A percentile compares a stretch with the other conserved stretches of the same genome.
Conservation (phyloP, 306 rosid genomes). For the Casuarina cunninghamiana region DNA sequence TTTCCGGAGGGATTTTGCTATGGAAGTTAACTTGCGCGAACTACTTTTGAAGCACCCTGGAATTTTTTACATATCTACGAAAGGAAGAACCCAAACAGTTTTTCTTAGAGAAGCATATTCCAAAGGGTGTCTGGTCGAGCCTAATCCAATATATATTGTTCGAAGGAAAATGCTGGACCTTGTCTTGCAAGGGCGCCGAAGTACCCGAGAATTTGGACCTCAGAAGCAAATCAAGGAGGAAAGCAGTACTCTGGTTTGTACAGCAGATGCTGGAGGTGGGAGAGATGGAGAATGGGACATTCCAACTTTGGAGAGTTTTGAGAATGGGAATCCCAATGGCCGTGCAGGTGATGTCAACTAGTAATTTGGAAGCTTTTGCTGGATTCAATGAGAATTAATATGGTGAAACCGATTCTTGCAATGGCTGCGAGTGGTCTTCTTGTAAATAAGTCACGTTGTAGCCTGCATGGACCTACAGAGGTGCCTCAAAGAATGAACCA, state of each 20-base stretch:
- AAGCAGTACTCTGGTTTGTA: slow-evolving; percentile 21
- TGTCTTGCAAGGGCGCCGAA: slow-evolving; percentile 51
- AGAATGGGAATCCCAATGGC: slow-evolving; percentile 25
- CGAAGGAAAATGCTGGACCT: slow-evolving; percentile 69
- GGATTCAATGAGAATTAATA: background rate
- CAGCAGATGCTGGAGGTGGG: slow-evolving; percentile 30
- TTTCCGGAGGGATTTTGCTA: slow-evolving; percentile 59
- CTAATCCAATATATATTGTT: slow-evolving; percentile 44
- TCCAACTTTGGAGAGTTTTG: slow-evolving; percentile 55
- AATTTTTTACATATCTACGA: slow-evolving; percentile 76
- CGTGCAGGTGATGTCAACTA: slow-evolving; percentile 10
- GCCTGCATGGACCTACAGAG: background rate
- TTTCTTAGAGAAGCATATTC: slow-evolving; percentile 72
- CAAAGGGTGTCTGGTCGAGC: slow-evolving; percentile 55
- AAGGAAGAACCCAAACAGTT: slow-evolving; percentile 56
- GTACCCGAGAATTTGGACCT: slow-evolving; percentile 41
- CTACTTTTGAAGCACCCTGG: slow-evolving; percentile 60
- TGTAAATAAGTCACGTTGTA: background rate
- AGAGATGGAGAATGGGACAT: slow-evolving; percentile 63
- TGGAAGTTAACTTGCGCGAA: slow-evolving; percentile 63
- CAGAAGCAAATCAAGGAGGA: slow-evolving; percentile 26
- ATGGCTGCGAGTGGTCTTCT: background rate
- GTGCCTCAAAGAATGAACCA: background rate
- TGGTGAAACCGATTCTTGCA: slow-evolving; percentile 2
- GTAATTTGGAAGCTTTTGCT: background rate